These are phyloP conservation scores for Smallanthus sonchifolius DNA, from an alignment of 129 eudicot species.

Conservation along the genomic window DNA sequence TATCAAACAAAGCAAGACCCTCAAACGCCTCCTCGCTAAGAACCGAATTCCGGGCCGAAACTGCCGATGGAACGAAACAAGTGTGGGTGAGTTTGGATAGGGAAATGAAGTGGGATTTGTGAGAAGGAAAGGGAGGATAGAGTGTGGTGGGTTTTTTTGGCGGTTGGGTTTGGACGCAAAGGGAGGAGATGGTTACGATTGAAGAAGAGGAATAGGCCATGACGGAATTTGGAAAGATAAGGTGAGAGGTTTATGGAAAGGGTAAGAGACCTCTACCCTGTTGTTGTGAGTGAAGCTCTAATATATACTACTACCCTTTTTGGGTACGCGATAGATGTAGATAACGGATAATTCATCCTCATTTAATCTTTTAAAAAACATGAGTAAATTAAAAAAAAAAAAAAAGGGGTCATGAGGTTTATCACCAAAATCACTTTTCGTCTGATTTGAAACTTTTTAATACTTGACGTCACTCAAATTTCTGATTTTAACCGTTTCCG, in stretches of 20 bases:
- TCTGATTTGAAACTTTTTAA: no score
- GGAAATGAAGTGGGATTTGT: conserved; percentile 23
- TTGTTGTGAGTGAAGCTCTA: neutral
- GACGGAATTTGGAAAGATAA: conserved; percentile 23
- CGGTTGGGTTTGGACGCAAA: conserved; percentile 42
- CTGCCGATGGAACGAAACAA: conserved; percentile 47
- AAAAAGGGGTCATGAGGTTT: no score
- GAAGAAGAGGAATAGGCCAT: conserved; percentile 59
- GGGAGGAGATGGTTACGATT: conserved; percentile 50
- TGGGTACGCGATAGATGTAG: no score
- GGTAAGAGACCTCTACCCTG: conserved; percentile 36
- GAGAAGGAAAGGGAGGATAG: conserved; percentile 20
- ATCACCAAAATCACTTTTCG: no score
- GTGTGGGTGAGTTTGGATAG: conserved; percentile 13
- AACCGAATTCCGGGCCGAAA: conserved; percentile 65
- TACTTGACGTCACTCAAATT: no score
- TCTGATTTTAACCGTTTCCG: no score
- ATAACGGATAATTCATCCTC: no score
- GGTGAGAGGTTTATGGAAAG: conserved; percentile 41
- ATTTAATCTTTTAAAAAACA: no score
- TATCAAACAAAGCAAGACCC: conserved; percentile 50
- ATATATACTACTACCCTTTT: neutral
- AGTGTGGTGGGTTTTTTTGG: conserved; percentile 34
- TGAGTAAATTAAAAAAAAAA: no score
- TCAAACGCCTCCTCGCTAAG: conserved; percentile 72